Base-by-base conservation (phyloP, 2,329 filamentous ascomycete genomes). In the Penicillium sp. region DNA sequence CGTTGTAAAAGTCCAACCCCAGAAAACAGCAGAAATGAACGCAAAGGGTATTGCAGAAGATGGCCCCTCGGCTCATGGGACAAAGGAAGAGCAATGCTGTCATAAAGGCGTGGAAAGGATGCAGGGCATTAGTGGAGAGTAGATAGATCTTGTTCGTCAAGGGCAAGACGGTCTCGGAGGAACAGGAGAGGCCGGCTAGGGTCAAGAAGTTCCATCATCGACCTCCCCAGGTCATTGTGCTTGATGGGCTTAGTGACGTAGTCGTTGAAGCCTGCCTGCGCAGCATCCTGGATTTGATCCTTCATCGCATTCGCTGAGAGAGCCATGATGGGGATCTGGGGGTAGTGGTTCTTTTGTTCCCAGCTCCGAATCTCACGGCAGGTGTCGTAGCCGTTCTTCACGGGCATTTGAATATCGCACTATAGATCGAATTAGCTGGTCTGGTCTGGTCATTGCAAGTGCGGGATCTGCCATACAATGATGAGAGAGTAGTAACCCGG, bases 321-420 rank as follows among this genome's bases (percentile, higher is more conserved):
- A 39, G 75, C 75, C 75, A 78, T 77, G 54, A 78, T 77, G 10
- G 76, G 76, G 45, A 76, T 72, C 53, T 75, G 73, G 28, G 71
- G 72, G 52, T 75, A 76, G 51, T 75, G 70, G 47, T 76, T 75
- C 46, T 68, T 70, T 45, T 68, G 60, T 55, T 78, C 76, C 76
- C 75, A 78, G 27, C 56, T 61, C 44, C 76, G 73, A 56, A 78
- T 74, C 28, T 77, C 75, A 44, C 65, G 69, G 54, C 74, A 77
- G 2, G 75, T 76, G 41, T 78, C 73, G 51, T 78, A 77, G 30
- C 76, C 76, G 45, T 78, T 76, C 60, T 77, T 78, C 49, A 76
- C 60, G 5, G 76, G 76, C 76, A 78, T 78, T 62, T 78, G 75
- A 41, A 78, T 78, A 60, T 78, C 76, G 51, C 76, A 78, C 74